These are phyloP conservation scores for Priceomyces medius DNA, from an alignment of 805 yeast species.

Conservation along the genomic window DNA sequence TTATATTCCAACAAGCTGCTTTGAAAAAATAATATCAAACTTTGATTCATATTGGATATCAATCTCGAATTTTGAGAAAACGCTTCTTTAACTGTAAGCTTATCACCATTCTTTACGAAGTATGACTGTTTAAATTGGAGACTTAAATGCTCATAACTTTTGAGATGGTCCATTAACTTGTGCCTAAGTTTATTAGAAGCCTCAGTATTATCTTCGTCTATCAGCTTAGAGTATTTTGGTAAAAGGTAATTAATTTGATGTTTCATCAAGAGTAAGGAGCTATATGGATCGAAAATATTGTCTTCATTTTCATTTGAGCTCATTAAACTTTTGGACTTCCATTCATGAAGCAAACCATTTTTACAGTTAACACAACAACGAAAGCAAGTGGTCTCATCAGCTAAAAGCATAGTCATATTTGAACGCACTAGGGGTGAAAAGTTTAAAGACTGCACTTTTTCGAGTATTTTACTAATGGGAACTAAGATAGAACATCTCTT, in stretches of 20 bases:
- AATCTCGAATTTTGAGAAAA: constrained; percentile 24
- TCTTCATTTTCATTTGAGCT: constrained; percentile 6
- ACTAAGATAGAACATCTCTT: constrained; percentile 68
- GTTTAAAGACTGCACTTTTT: constrained; percentile 37
- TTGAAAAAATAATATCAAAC: constrained; percentile 62
- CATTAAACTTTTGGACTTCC: constrained; percentile 24
- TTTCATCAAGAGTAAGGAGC: constrained; percentile 20
- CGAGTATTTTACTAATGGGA: constrained; percentile 45
- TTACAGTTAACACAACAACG: constrained; percentile 75
- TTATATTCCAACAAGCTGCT: constrained; percentile 64
- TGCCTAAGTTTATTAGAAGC: constrained; percentile 20
- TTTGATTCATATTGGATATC: constrained; percentile 54
- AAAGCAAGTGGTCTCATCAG: constrained; percentile 26
- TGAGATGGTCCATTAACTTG: constrained; percentile 22
- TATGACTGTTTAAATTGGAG: constrained; percentile 21
- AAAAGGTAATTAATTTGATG: constrained; percentile 20
- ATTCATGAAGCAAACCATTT: constrained; percentile 53
- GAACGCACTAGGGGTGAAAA: constrained; percentile 24
- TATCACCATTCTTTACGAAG: constrained; percentile 11
- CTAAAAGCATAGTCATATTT: constrained; percentile 15
- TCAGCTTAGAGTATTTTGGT: constrained; percentile 19
- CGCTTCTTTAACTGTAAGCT: constrained; percentile 12
- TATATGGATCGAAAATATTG: constrained; percentile 20
- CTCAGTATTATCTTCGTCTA: constrained; percentile 12
- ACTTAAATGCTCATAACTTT: constrained; percentile 31